phyloP scores from a whole-genome alignment of 768 basidiomycete genomes.

The Leccinum olivaceopallidum region DNA sequence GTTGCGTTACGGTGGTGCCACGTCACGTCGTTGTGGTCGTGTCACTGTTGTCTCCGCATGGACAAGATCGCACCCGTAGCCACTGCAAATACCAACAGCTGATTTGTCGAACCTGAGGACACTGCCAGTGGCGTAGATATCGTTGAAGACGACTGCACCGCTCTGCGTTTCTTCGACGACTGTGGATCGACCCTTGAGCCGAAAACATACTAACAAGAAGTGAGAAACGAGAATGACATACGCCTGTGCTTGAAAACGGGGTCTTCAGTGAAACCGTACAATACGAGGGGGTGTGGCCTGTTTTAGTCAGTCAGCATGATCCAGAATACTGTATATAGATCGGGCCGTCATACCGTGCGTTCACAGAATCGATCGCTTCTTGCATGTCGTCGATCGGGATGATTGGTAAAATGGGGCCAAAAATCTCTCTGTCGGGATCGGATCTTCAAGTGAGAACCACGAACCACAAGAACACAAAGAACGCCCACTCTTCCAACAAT shows the following conservation, averaged over 20 bases:
- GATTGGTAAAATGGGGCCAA: constrained; percentile 71
- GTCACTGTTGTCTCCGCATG: no score
- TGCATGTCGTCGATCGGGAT: constrained; percentile 55
- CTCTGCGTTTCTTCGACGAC: constrained; percentile 58
- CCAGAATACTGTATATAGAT: neutral
- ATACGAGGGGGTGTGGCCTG: constrained; percentile 58
- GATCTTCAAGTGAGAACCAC: neutral
- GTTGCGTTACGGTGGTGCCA: no score
- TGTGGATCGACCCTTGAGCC: constrained; percentile 23
- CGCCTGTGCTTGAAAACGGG: constrained; percentile 40
- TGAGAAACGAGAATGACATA: constrained; percentile 20
- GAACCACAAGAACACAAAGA: neutral
- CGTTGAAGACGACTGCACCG: constrained; percentile 59
- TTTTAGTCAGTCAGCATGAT: constrained; percentile 6
- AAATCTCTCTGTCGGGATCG: constrained; percentile 54
- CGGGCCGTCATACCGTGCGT: constrained; percentile 41
- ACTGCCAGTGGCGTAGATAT: constrained; percentile 29
- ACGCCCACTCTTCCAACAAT: constrained; percentile 56
- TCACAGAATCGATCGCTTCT: constrained; percentile 57
- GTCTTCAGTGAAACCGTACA: constrained; percentile 64
- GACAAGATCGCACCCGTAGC: no score
- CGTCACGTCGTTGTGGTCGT: no score
- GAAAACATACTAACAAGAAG: neutral
- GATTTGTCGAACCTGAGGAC: no score
- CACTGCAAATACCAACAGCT: no score